Percentiles rank a stretch among this genome's conserved stretches.
Evolutionary conservation across 2,329 filamentous ascomycete species (phyloP).

Genomic region (Verticillium isaacii): DNA sequence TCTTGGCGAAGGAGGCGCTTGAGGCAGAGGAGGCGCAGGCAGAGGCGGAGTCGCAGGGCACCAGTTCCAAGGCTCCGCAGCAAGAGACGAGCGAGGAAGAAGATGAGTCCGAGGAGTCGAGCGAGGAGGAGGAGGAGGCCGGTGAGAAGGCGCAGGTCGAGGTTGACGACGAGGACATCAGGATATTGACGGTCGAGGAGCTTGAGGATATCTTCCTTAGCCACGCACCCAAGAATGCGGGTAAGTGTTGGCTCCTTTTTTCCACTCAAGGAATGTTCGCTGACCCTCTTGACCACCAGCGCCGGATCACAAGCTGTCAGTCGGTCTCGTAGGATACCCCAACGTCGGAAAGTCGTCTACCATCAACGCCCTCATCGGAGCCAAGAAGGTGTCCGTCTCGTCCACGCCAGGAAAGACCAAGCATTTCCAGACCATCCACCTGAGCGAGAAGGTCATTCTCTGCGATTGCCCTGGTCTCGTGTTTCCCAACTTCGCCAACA

Average conservation of each 20-base stretch:
- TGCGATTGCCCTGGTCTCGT: slow-evolving; percentile 99
- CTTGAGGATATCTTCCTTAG: slow-evolving; percentile 82
- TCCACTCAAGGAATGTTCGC: not conserved
- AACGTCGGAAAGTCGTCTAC: slow-evolving; percentile 99
- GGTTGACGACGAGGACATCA: slow-evolving; percentile 54
- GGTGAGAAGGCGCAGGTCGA: slow-evolving; percentile 28
- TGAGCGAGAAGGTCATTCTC: slow-evolving; percentile 82
- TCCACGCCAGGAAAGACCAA: slow-evolving; percentile 98
- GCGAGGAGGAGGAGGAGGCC: slow-evolving; percentile 27
- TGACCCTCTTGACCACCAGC: slow-evolving; percentile 22
- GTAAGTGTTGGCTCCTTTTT: slow-evolving; percentile 31
- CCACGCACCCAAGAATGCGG: slow-evolving; percentile 53
- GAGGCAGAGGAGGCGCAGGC: slow-evolving; percentile 59
- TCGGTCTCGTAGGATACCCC: slow-evolving; percentile 94
- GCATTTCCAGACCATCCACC: slow-evolving; percentile 97
- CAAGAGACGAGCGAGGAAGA: slow-evolving; percentile 22
- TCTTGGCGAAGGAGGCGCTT: slow-evolving; percentile 83
- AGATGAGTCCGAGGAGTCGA: slow-evolving; percentile 20
- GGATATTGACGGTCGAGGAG: slow-evolving; percentile 89
- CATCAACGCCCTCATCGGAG: slow-evolving; percentile 96
- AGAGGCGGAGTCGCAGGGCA: slow-evolving; percentile 16
- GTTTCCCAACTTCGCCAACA: slow-evolving; percentile 95
- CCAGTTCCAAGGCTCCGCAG: slow-evolving; percentile 21
- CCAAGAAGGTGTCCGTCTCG: slow-evolving; percentile 98
- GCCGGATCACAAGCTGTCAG: slow-evolving; percentile 65